Conservation (phyloP, 306 rosid genomes). For the Vicia villosa region DNA sequence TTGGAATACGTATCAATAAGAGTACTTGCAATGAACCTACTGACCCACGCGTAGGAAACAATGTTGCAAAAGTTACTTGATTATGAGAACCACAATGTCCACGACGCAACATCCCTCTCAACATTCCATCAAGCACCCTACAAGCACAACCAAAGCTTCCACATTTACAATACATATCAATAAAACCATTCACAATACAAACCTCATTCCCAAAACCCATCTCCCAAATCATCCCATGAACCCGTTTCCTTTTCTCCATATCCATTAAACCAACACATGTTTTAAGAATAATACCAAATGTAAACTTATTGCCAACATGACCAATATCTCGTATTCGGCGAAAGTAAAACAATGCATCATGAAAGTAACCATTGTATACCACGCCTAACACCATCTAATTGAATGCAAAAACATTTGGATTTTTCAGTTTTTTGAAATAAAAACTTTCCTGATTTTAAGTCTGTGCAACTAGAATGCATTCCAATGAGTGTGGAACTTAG, state of each 20-base stretch:
- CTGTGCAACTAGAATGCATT: constrained; percentile 63
- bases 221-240: constrained; percentile 59
- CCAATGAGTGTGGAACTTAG: constrained; percentile 66
- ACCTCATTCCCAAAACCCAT: constrained; percentile 48
- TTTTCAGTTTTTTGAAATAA: constrained; percentile 35
- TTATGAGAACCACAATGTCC: constrained; percentile 68
- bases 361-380: constrained; percentile 51
- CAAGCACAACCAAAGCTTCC: constrained; percentile 47
- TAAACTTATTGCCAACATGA: constrained; percentile 47
- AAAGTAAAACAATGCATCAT: constrained; percentile 55
- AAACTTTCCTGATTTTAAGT: constrained; percentile 44
- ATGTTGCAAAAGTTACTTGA: constrained; percentile 53
- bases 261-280: constrained; percentile 69
- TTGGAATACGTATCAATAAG: constrained; percentile 70
- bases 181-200: constrained; percentile 51
- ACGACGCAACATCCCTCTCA: constrained; percentile 62
- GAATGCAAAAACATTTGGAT: constrained; percentile 67
- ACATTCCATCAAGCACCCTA: constrained; percentile 53
- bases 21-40: constrained; percentile 58
- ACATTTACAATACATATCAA: constrained; percentile 71
- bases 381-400: constrained; percentile 62
- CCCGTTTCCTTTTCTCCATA: constrained; percentile 53
- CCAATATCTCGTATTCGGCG: constrained; percentile 48
- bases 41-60: constrained; percentile 65
- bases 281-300: constrained; percentile 55